Percentiles rank a stretch among this genome's conserved stretches.
Conservation (phyloP, 2,329 filamentous ascomycete species). For the Parastagonospora avenae region DNA sequence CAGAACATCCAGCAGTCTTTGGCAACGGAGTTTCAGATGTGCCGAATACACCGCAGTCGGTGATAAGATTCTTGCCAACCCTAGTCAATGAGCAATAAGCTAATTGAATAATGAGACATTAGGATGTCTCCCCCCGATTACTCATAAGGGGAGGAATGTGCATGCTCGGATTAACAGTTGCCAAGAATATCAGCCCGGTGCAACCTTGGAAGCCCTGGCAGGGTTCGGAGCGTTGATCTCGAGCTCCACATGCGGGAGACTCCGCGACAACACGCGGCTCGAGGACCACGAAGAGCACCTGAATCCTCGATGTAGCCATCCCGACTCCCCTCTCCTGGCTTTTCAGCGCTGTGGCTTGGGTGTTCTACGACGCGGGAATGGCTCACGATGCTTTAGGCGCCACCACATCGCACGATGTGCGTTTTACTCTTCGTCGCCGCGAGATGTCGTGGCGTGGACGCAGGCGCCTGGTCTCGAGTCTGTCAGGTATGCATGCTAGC, state of each 20-base stretch:
- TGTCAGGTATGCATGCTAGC: conserved; percentile 16
- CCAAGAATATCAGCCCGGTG: conserved; percentile 12
- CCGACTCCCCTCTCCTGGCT: too few species aligned
- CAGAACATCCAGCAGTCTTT: too few species aligned
- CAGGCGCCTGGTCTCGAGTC: conserved; percentile 15
- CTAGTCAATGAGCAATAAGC: not conserved
- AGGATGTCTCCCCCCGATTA: not conserved
- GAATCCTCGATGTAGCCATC: conserved; percentile 1
- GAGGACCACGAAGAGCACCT: conserved; percentile 10
- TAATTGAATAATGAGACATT: too few species aligned
- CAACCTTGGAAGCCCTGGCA: too few species aligned
- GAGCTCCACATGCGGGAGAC: conserved; percentile 16
- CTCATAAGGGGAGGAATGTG: not conserved
- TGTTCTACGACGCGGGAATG: too few species aligned
- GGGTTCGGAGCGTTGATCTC: conserved; percentile 13
- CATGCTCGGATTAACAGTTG: conserved; percentile 1
- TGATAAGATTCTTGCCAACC: not conserved
- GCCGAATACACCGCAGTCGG: too few species aligned
- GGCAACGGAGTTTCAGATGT: too few species aligned
- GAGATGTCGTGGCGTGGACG: too few species aligned
- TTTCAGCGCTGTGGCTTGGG: too few species aligned
- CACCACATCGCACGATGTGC: too few species aligned
- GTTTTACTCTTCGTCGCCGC: too few species aligned
- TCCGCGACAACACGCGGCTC: conserved; percentile 23
- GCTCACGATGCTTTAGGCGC: too few species aligned